Evolutionary conservation across 176 grass and related monocot genomes (phyloP), one percentile per base, ranked within the genome.

Genomic region (Dendrocalamus sinicus): DNA sequence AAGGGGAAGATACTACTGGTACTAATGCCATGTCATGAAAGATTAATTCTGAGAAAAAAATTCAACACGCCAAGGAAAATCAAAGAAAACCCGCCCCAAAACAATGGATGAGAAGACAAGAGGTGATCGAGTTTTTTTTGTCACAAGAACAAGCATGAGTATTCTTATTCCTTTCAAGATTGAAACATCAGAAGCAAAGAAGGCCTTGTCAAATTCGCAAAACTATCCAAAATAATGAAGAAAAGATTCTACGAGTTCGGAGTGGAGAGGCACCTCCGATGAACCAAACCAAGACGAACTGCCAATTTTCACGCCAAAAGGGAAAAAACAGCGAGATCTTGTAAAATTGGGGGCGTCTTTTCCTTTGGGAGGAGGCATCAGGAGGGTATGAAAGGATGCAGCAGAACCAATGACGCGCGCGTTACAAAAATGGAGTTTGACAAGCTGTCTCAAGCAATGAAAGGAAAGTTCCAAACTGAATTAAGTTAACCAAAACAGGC

Each of bases 341-440:
- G 8, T n/a, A 84, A 30, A 8, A 40, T 24, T 37, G 59, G 51
- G 51, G 46, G 51, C 50, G 44, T 12, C 26, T 80, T 52, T 20
- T 19, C 39, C 68, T 83, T n/a, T 63, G 66, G 67, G 35, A 83
- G 64, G 43, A 84, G 32, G 67, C 55, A 41, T 24, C 57, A 67
- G 28, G 67, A 37, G 58, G 10, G 11, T 26, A 46, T 13, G 73
- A 85, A 46, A 6, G 52, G 72, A 47, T 8, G 23, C 32, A 22
- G 13, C 15, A 28, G 22, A 35, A 5, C 30, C 37, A 58, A 77
- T 10, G 48, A 15, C 23, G 16, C 20, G 16, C 20, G 22, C n/a
- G 19, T 58, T 3, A 41, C 15, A 22, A 73, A 67, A 57, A 72
- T 84, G 87, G 35, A 73, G 47, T 60, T 84, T 89, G 87, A 85